phyloP scores from a whole-genome alignment of 2,329 filamentous ascomycete genomes.

The Penicillium sp. region DNA sequence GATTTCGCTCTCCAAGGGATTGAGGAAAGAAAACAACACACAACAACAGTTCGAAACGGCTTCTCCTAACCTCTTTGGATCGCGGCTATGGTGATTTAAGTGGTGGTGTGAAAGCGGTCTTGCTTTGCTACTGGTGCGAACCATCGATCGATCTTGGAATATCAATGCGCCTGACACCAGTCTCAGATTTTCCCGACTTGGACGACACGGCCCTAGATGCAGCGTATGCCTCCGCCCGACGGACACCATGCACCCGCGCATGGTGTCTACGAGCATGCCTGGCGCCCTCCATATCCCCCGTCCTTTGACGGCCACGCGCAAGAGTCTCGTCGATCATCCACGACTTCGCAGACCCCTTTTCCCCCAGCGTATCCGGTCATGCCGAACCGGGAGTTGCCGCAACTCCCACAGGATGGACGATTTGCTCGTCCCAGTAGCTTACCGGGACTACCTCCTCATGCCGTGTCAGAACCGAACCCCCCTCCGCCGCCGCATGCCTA shows the following conservation, averaged over 20 bases:
- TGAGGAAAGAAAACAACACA: too few relatives aligned
- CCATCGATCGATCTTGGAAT: neutral
- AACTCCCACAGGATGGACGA: constrained; percentile 30
- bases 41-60: too few relatives aligned
- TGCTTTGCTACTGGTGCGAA: constrained; percentile 8
- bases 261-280: constrained; percentile 28
- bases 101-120: constrained; percentile 6
- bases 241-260: constrained; percentile 27
- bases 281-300: constrained; percentile 20
- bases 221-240: constrained; percentile 29
- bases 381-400: constrained; percentile 32
- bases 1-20: too few relatives aligned
- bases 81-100: constrained; percentile 11
- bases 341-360: constrained; percentile 25
- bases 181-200: constrained; percentile 3
- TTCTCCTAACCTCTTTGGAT: too few relatives aligned
- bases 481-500: constrained; percentile 25
- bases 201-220: constrained; percentile 3
- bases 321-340: constrained; percentile 29
- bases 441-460: constrained; percentile 24
- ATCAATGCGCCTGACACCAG: constrained; percentile 7
- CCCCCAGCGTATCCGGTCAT: constrained; percentile 27
- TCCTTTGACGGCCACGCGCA: constrained; percentile 27
- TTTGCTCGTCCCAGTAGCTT: constrained; percentile 32
- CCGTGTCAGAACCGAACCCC: constrained; percentile 24